These are phyloP conservation scores for Ceratobasidium sp. DNA, from an alignment of 1,284 basidiomycete genomes.

Conservation along the genomic window DNA sequence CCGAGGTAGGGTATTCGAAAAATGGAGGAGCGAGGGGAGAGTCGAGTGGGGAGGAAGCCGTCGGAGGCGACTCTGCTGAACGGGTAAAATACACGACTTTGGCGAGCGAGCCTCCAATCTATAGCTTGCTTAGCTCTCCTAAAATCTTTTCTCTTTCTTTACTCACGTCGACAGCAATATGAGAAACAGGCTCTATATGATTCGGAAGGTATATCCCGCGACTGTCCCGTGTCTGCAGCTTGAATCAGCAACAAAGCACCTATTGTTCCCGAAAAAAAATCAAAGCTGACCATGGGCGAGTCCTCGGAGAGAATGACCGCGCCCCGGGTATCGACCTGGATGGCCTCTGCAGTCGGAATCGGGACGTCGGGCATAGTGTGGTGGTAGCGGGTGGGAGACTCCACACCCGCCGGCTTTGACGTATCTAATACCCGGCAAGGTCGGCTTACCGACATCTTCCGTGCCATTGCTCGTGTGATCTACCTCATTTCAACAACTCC, in stretches of 20 bases:
- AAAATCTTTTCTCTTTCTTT: not conserved
- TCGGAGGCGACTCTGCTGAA: constrained; percentile 77
- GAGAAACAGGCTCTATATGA: constrained; percentile 96
- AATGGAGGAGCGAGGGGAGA: constrained; percentile 69
- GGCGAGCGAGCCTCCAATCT: constrained; percentile 97
- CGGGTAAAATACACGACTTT: constrained; percentile 99
- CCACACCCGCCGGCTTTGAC: not conserved
- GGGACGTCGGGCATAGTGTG: constrained; percentile 43
- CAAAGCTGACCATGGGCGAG: constrained; percentile 83
- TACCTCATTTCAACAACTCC: constrained; percentile 21
- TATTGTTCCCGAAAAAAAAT: not conserved
- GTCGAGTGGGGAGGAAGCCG: constrained; percentile 71
- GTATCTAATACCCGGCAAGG: constrained; percentile 2
- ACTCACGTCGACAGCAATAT: constrained; percentile 95
- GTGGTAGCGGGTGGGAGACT: constrained; percentile 21
- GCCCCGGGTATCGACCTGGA: constrained; percentile 88
- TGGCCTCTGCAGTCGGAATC: constrained; percentile 79
- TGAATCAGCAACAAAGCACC: not conserved
- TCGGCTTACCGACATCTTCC: constrained; percentile 36
- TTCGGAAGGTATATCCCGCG: constrained; percentile 96
- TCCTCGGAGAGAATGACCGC: constrained; percentile 92
- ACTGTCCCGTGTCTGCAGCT: constrained; percentile 85
- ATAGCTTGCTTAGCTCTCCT: constrained; percentile 34
- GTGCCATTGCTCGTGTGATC: constrained; percentile 35
- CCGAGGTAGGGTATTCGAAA: constrained; percentile 52